phyloP scores from a whole-genome alignment of 2,329 filamentous ascomycete genomes.

The Penicillium verrucosum region DNA sequence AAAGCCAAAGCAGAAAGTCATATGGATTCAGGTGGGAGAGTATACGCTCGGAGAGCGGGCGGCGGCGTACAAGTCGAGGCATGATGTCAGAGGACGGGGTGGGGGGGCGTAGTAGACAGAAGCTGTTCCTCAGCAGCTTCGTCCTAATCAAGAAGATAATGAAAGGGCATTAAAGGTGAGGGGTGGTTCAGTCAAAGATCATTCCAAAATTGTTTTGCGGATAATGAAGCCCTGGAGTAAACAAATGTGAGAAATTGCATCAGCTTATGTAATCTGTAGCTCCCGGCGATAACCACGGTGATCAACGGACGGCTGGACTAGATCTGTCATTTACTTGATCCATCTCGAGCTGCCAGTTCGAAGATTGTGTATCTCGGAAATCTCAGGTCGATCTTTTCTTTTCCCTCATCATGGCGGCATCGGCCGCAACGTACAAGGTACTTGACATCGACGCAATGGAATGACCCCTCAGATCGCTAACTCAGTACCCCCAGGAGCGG shows the following conservation, averaged over 20 bases:
- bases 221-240: constrained; percentile 4
- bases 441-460: constrained; percentile 11
- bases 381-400: not conserved
- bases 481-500: constrained; percentile 59
- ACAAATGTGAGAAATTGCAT: constrained; percentile 14
- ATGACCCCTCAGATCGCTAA: constrained; percentile 45
- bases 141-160: constrained; percentile 1
- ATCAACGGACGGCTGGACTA: constrained; percentile 12
- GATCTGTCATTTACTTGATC: constrained; percentile 4
- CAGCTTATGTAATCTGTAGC: constrained; percentile 20
- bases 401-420: constrained; percentile 54
- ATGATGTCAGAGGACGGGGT: constrained; percentile 48
- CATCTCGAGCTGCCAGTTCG: not conserved
- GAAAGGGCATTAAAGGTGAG: constrained; percentile 10
- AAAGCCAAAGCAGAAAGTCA: constrained; percentile 86
- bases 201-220: not conserved
- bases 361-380: not conserved
- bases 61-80: constrained; percentile 78
- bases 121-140: constrained; percentile 22
- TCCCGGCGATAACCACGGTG: constrained; percentile 23
- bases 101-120: constrained; percentile 1
- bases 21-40: constrained; percentile 76
- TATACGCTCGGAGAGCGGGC: constrained; percentile 76
- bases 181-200: not conserved
- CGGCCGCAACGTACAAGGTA: constrained; percentile 56